Evolutionary conservation across 2,329 filamentous ascomycete species (phyloP).

Genomic region (Alternaria sp.): DNA sequence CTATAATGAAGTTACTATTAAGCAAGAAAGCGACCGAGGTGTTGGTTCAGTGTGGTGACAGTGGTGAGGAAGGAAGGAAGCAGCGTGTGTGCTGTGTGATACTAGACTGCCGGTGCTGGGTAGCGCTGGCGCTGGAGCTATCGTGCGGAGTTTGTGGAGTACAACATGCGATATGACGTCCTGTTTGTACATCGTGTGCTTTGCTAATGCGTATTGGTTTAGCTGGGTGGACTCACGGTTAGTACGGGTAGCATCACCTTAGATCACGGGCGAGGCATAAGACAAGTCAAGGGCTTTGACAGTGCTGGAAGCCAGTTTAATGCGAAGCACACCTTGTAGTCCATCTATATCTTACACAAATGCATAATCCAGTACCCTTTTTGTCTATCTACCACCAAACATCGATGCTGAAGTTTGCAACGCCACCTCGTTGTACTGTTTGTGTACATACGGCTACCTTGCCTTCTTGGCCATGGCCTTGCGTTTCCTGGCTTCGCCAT

Average conservation of each 20-base stretch:
- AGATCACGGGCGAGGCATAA: not conserved
- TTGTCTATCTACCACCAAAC: not conserved
- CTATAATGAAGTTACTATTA: not conserved
- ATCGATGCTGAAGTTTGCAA: conserved; percentile 1
- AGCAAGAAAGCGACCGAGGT: not conserved
- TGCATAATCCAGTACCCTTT: not conserved
- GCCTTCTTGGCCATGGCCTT: conserved; percentile 37
- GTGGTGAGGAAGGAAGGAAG: not conserved
- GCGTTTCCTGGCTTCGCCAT: conserved; percentile 54
- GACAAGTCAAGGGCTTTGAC: not conserved
- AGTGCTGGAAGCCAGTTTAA: not conserved
- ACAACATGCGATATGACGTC: not conserved
- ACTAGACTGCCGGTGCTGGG: not conserved
- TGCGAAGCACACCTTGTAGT: not conserved
- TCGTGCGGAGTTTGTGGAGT: not conserved
- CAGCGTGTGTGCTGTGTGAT: not conserved
- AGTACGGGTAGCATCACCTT: not conserved
- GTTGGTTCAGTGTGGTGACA: not conserved
- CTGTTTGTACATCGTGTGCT: not conserved
- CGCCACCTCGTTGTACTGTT: not conserved
- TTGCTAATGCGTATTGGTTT: not conserved
- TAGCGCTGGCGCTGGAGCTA: not conserved
- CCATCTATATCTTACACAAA: conserved; percentile 2
- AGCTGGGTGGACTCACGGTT: not conserved
- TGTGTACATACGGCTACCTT: conserved; percentile 19